Base-by-base conservation (phyloP, 139 green algal genomes). In the Micractinium sp. region DNA sequence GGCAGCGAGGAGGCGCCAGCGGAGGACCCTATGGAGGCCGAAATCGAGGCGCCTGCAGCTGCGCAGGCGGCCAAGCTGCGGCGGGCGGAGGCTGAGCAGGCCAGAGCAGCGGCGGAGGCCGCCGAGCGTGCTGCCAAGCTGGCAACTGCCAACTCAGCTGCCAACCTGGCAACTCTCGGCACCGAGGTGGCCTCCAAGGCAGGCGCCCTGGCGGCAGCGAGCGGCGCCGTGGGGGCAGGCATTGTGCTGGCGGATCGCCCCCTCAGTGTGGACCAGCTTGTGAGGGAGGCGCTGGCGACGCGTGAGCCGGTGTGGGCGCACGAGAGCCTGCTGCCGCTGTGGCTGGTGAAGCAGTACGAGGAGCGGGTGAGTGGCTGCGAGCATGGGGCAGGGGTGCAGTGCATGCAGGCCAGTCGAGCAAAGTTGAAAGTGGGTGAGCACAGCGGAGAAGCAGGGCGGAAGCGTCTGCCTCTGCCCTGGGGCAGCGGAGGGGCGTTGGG, bases 301-400 rank as follows among this genome's bases (percentile, higher is more conserved):
- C 35, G 63, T 9, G 36, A 82, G 41, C 90, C 90, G 1, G 23
- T 82, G 27, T 95, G 93, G 93, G 80, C 91, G 80, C 71, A 90
- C 47, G 93, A 95, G 87, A 36, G 33, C 23, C 39, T 85, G 31
- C 86, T 95, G 79, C 93, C 93, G 13, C 86, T 95, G 18, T 95
- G 93, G 93, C 77, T 95, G 33, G 47, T 95, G 22, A 86, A 82
- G 60, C 39, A 23, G 5, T 95, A 90, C 38, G 93, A 95, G 89
- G 93, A 95, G 89, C 87, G 78, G 60, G 63, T 88, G 88, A 36
- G 61, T 41, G n/a, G 16, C 0, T 56, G 41, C n/a, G 14, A 20
- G 29, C 25, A n/a, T 3, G 33, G 23, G 35, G 61, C 22, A 66
- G 35, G 9, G 35, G 23, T 25, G 36, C 7, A 31, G n/a, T n/a